Evolutionary conservation across 2,329 filamentous ascomycete genomes (phyloP).

Genomic region (Venturia effusa): DNA sequence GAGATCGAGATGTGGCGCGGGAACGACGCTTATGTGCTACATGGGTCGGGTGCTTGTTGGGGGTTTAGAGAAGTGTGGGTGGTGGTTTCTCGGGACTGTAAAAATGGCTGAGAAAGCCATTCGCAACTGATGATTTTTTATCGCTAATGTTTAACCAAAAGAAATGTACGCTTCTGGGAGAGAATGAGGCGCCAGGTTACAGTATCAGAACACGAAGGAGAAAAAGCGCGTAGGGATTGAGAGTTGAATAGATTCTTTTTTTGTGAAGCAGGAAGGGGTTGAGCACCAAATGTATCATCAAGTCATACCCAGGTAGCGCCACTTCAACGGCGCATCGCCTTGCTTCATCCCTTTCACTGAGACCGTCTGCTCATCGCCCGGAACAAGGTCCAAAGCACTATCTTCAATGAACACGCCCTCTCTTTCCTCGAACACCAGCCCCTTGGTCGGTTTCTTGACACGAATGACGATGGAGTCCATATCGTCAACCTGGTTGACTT

Average conservation of each 20-base stretch:
- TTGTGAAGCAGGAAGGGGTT: not conserved
- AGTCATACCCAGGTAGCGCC: constrained; percentile 33
- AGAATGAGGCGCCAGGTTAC: no score
- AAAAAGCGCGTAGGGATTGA: no score
- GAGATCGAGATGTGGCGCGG: no score
- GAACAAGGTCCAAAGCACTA: constrained; percentile 47
- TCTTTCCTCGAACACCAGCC: constrained; percentile 49
- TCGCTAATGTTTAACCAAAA: no score
- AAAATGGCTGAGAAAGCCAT: no score
- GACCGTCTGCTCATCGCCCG: constrained; percentile 44
- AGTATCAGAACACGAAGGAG: no score
- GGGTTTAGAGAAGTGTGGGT: no score
- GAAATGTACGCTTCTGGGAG: no score
- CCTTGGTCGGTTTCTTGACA: constrained; percentile 44
- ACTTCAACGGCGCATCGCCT: constrained; percentile 26
- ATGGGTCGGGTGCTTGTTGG: no score
- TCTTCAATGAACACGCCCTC: constrained; percentile 43
- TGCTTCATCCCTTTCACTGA: constrained; percentile 31
- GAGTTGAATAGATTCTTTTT: not conserved
- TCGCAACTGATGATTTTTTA: no score
- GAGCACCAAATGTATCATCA: not conserved
- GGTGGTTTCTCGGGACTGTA: no score
- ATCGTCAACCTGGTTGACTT: constrained; percentile 25
- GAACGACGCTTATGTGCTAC: no score
- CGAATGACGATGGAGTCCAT: constrained; percentile 35